These are phyloP conservation scores for Neonectria coccinea DNA, from an alignment of 2,329 filamentous ascomycete genomes.

Conservation along the genomic window DNA sequence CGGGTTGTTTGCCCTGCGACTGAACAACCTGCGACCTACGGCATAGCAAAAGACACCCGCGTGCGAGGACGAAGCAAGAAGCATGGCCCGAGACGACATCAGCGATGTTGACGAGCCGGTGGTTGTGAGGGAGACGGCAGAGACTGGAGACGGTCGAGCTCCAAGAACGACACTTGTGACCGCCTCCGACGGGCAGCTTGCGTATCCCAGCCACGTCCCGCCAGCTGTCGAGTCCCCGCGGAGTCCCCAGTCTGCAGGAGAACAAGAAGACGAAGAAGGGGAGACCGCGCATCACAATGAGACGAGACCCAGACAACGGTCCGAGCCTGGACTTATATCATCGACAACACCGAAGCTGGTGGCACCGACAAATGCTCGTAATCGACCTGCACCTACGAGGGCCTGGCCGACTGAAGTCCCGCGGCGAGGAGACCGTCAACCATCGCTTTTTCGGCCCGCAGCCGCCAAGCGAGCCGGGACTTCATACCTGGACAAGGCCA, in stretches of 20 bases:
- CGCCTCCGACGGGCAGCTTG: slow-evolving; percentile 14
- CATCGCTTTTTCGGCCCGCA: slow-evolving; percentile 8
- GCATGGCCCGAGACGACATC: slow-evolving; percentile 1
- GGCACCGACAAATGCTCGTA: neutral
- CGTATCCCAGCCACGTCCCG: slow-evolving; percentile 19
- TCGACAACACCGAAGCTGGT: neutral
- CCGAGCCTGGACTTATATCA: neutral
- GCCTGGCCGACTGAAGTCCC: slow-evolving; percentile 16
- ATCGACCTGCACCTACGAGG: slow-evolving; percentile 1
- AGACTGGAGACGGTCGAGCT: neutral
- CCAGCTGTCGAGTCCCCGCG: slow-evolving; percentile 6
- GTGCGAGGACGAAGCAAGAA: neutral
- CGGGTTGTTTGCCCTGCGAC: neutral
- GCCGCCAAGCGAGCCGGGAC: slow-evolving; percentile 14
- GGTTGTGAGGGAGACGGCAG: neutral
- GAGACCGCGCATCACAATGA: neutral
- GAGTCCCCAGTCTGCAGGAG: neutral
- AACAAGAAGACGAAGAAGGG: neutral
- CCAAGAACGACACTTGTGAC: slow-evolving; percentile 3
- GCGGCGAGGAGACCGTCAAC: neutral
- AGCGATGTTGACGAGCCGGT: neutral
- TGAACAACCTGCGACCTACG: neutral
- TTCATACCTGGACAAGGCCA: slow-evolving; percentile 46
- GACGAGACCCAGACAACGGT: neutral
- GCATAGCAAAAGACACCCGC: neutral